phyloP scores from a whole-genome alignment of 768 basidiomycete species.

The Guyanaporus albipodus region DNA sequence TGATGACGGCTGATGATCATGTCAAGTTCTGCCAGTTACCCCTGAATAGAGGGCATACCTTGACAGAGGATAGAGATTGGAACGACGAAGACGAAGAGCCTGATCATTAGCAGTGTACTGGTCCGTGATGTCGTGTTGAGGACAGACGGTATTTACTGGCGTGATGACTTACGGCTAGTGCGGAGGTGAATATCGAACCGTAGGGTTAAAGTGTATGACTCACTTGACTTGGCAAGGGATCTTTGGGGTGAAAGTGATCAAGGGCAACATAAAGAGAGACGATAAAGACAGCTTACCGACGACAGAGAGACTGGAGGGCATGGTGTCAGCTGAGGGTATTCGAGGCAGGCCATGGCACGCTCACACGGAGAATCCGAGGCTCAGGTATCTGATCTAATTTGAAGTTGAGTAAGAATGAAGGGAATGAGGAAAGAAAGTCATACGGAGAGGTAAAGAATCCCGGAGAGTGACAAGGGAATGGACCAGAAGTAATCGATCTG shows the following conservation, averaged over 20 bases:
- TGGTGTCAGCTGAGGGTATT: background rate
- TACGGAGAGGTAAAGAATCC: constrained; percentile 3
- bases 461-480: constrained; percentile 5
- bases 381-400: constrained; percentile 6
- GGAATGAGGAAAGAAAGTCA: background rate
- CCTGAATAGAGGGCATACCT: background rate
- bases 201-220: background rate
- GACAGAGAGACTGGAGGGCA: background rate
- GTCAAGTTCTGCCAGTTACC: background rate
- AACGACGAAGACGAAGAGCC: constrained; percentile 2
- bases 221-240: background rate
- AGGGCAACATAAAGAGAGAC: background rate
- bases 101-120: background rate
- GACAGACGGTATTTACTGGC: background rate
- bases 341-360: background rate
- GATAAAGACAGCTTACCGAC: background rate
- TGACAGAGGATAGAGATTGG: constrained; percentile 8
- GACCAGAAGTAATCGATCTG: constrained; percentile 6
- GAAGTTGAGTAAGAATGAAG: background rate
- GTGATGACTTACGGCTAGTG: constrained; percentile 1
- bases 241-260: background rate
- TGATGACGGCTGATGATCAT: constrained; percentile 7
- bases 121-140: background rate
- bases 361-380: constrained; percentile 2
- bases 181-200: background rate